Conservation (phyloP, 768 basidiomycete species). For the Phanerochaete sordida region DNA sequence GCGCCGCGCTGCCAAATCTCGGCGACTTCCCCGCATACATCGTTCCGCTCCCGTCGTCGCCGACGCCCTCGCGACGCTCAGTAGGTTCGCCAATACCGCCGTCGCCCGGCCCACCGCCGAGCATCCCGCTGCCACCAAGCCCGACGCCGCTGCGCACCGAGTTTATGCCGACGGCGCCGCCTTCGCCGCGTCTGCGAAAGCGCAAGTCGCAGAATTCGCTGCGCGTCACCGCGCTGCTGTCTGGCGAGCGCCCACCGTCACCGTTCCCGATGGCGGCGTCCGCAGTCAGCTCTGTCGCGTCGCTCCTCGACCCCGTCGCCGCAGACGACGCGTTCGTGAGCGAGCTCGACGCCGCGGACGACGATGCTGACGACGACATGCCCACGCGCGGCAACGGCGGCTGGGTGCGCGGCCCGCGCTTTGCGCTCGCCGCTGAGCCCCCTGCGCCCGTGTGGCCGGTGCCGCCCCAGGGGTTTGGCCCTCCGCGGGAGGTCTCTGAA, state of each 20-base stretch:
- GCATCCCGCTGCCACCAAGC: neutral
- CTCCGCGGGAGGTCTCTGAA: neutral
- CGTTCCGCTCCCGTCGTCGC: neutral
- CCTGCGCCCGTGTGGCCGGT: neutral
- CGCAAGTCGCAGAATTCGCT: neutral
- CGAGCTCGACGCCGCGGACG: neutral
- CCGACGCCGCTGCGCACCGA: neutral
- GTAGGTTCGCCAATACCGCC: neutral
- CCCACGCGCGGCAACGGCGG: neutral
- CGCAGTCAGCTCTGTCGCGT: neutral
- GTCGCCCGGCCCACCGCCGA: slow-evolving; percentile 1
- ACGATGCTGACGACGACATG: neutral
- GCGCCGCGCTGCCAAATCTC: neutral
- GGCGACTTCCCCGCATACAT: neutral
- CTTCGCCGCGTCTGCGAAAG: neutral
- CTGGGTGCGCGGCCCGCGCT: neutral
- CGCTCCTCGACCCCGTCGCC: neutral
- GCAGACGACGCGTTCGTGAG: neutral
- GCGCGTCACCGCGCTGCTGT: neutral
- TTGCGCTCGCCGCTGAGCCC: neutral
- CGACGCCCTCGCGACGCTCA: neutral
- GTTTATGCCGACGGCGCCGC: neutral
- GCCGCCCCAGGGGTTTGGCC: neutral
- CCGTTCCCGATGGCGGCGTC: neutral
- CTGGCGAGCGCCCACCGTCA: neutral